These are phyloP conservation scores for Talaromyces pinophilus DNA, from an alignment of 2,329 filamentous ascomycete genomes.

Conservation along the genomic window DNA sequence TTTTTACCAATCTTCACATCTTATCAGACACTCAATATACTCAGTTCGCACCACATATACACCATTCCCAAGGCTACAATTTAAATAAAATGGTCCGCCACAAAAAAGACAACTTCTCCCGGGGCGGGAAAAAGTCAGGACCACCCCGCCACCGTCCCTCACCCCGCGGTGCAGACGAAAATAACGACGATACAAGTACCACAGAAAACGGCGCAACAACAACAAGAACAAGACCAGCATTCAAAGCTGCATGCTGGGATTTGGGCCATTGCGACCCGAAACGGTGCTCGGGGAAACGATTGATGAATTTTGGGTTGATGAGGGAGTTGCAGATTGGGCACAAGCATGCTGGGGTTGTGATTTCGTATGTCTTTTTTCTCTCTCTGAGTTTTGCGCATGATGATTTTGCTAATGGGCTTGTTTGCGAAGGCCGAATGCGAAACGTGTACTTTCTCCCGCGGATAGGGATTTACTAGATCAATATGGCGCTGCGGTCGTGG, in stretches of 20 bases:
- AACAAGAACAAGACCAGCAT: conserved; percentile 49
- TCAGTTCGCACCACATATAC: not conserved
- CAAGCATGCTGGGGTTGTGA: conserved; percentile 86
- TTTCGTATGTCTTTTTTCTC: conserved; percentile 58
- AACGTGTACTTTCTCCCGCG: conserved; percentile 77
- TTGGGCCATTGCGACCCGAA: conserved; percentile 97
- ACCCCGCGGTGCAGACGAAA: conserved; percentile 43
- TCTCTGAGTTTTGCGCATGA: not conserved
- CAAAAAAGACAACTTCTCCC: conserved; percentile 81
- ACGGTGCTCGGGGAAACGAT: conserved; percentile 89
- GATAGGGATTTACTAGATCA: conserved; percentile 80
- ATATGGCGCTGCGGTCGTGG: conserved; percentile 91
- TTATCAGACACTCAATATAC: not conserved
- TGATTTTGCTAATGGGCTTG: not conserved
- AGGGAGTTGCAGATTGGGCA: conserved; percentile 88
- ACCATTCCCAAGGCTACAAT: not conserved
- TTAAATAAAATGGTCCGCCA: conserved; percentile 75
- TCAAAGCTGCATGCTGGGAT: conserved; percentile 97
- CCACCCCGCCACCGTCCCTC: conserved; percentile 58
- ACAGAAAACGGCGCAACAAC: conserved; percentile 32
- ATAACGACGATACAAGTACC: conserved; percentile 38
- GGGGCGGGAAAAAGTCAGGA: conserved; percentile 71
- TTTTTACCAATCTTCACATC: not conserved
- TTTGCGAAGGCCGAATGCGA: conserved; percentile 72
- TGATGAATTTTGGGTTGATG: conserved; percentile 92